Conservation (phyloP, 768 basidiomycete species). For the Filobasidium wieringae region DNA sequence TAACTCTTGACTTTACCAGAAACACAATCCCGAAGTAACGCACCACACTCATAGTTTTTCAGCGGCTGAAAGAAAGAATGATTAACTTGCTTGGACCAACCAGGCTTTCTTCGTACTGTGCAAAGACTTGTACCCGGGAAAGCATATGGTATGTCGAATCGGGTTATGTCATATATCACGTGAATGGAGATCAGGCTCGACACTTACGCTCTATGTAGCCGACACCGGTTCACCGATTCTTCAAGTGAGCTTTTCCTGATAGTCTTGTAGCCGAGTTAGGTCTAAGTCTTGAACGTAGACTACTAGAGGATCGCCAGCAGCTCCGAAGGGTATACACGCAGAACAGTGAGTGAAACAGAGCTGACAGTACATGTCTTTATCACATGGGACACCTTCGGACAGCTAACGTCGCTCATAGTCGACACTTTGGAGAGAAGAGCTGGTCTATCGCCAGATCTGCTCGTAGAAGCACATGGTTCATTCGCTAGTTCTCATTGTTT, state of each 20-base stretch:
- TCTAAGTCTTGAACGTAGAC: conserved; percentile 25
- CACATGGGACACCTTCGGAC: conserved; percentile 74
- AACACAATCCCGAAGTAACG: conserved; percentile 56
- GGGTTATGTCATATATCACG: no score
- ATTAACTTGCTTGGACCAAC: not conserved
- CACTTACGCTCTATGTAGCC: conserved; percentile 50
- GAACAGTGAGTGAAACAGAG: conserved; percentile 26
- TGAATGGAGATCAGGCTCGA: not conserved
- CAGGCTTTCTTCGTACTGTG: conserved; percentile 69
- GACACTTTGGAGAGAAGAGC: conserved; percentile 6
- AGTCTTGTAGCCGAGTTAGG: not conserved
- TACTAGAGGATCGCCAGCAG: conserved; percentile 57
- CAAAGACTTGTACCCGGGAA: conserved; percentile 74
- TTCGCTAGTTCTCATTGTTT: conserved; percentile 82
- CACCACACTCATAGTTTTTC: not conserved
- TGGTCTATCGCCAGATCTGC: not conserved
- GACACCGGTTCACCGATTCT: conserved; percentile 79
- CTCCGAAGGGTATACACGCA: conserved; percentile 46
- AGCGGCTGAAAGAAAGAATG: conserved; percentile 45
- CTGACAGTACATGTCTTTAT: conserved; percentile 52
- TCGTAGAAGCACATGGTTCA: conserved; percentile 85
- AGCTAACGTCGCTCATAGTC: conserved; percentile 54
- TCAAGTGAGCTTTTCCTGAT: conserved; percentile 37
- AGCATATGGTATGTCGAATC: conserved; percentile 8
- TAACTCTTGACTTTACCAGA: conserved; percentile 9